Conservation (phyloP, 495 filamentous ascomycete species). For the Trichoderma asperelloides region DNA sequence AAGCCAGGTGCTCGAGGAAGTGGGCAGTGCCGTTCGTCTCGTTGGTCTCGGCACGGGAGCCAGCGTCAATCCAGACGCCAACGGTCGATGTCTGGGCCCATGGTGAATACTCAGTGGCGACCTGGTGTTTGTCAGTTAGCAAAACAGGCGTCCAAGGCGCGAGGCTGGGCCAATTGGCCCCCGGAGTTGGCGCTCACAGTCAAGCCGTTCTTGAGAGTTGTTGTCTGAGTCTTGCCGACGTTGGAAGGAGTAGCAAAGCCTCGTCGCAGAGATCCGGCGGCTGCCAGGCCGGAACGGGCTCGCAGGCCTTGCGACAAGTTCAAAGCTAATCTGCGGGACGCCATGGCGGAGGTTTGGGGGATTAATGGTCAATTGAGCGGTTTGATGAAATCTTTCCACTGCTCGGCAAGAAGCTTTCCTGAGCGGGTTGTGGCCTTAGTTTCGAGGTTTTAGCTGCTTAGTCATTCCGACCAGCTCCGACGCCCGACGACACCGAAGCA, state of each 20-base stretch:
- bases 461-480: conserved; percentile 7
- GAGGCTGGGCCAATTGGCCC: conserved; percentile 24
- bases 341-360: conserved; percentile 56
- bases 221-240: conserved; percentile 76
- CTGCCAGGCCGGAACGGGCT: conserved; percentile 65
- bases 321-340: conserved; percentile 84
- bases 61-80: conserved; percentile 98
- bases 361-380: conserved; percentile 31
- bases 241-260: conserved; percentile 77
- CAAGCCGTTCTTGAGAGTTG: conserved; percentile 92
- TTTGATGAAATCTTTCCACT: conserved; percentile 27
- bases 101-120: conserved; percentile 95
- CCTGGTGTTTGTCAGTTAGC: conserved; percentile 49
- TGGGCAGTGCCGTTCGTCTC: conserved; percentile 98
- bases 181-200: conserved; percentile 55
- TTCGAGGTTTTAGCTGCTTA: neutral
- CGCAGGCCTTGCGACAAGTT: conserved; percentile 82
- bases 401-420: conserved; percentile 11
- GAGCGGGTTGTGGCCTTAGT: conserved; percentile 3
- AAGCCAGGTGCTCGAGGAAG: conserved; percentile 98
- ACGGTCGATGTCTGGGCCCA: conserved; percentile 98
- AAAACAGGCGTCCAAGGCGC: neutral
- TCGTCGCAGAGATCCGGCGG: conserved; percentile 54
- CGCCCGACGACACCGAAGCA: neutral
- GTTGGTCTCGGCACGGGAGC: conserved; percentile 94